Conservation (phyloP, 495 filamentous ascomycete species). For the Talaromyces ruber region DNA sequence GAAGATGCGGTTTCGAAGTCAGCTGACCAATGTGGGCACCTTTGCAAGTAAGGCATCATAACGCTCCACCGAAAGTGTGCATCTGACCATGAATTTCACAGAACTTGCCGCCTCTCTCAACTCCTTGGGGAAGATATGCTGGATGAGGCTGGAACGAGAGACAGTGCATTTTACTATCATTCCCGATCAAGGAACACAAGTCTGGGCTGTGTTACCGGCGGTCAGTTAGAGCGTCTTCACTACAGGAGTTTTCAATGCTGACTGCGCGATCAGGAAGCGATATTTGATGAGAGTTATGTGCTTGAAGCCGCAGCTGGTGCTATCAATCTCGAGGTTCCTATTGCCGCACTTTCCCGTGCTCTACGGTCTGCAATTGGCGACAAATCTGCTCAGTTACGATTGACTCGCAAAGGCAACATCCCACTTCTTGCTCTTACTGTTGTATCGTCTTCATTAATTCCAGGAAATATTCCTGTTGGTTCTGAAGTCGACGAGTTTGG, state of each 20-base stretch:
- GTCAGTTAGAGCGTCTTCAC: conserved; percentile 42
- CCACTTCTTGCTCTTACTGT: conserved; percentile 84
- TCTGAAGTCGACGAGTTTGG: conserved; percentile 22
- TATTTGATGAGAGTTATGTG: conserved; percentile 77
- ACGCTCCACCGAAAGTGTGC: background rate
- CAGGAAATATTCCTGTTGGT: conserved; percentile 37
- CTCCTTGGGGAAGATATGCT: conserved; percentile 84
- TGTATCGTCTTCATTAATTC: conserved; percentile 42
- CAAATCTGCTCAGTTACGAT: conserved; percentile 68
- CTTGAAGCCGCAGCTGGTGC: conserved; percentile 73
- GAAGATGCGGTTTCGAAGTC: conserved; percentile 73
- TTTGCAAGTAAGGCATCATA: conserved; percentile 58
- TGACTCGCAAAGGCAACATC: conserved; percentile 83
- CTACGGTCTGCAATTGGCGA: conserved; percentile 75
- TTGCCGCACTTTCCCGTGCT: conserved; percentile 70
- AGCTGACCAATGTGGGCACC: conserved; percentile 70
- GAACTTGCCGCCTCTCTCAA: conserved; percentile 79
- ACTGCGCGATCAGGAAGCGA: conserved; percentile 49
- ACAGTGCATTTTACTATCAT: conserved; percentile 90
- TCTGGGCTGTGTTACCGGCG: conserved; percentile 63
- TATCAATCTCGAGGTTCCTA: conserved; percentile 91
- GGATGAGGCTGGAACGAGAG: conserved; percentile 82
- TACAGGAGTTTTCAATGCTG: conserved; percentile 3
- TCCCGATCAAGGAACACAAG: conserved; percentile 86
- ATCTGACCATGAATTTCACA: conserved; percentile 19